Conservation (phyloP, 1,284 basidiomycete species). For the Trichosporon coremiiforme region DNA sequence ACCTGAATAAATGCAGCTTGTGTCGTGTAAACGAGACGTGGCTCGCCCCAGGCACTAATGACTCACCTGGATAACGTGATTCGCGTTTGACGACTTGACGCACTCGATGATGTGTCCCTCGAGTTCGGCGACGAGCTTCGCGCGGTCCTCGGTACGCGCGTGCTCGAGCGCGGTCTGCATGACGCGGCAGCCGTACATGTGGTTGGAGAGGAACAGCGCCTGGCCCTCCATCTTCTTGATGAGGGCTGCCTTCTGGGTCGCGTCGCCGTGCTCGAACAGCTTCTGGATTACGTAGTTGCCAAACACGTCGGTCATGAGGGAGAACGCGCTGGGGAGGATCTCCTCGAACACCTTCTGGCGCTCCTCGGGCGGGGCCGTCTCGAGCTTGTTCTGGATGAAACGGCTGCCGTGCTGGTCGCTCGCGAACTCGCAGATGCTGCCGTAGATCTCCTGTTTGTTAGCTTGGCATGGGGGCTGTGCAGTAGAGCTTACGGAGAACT, state of each 20-base stretch:
- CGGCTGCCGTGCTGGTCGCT: slow-evolving; percentile 92
- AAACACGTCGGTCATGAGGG: slow-evolving; percentile 90
- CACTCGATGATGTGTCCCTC: slow-evolving; percentile 80
- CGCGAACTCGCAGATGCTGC: slow-evolving; percentile 88
- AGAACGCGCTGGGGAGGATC: slow-evolving; percentile 76
- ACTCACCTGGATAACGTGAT: slow-evolving; percentile 72
- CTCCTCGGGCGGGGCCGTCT: slow-evolving; percentile 73
- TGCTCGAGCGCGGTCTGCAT: slow-evolving; percentile 77
- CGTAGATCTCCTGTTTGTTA: slow-evolving; percentile 67
- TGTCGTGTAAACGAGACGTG: no score
- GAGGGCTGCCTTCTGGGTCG: slow-evolving; percentile 71
- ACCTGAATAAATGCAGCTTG: no score
- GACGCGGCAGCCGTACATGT: slow-evolving; percentile 86
- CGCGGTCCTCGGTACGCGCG: slow-evolving; percentile 75
- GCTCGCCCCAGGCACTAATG: neutral
- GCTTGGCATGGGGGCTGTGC: neutral
- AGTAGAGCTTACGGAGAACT: slow-evolving; percentile 65
- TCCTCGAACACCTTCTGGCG: slow-evolving; percentile 85
- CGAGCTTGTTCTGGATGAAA: slow-evolving; percentile 83
- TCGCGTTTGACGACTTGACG: slow-evolving; percentile 91
- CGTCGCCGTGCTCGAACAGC: slow-evolving; percentile 85
- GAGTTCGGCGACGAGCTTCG: slow-evolving; percentile 73
- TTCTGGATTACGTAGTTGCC: slow-evolving; percentile 98
- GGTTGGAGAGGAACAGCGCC: slow-evolving; percentile 75
- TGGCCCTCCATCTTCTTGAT: slow-evolving; percentile 77